Evolutionary conservation across 176 grass and related monocot genomes (phyloP), one percentile per base, ranked within the genome.

Genomic region (Aegilops tauschii): DNA sequence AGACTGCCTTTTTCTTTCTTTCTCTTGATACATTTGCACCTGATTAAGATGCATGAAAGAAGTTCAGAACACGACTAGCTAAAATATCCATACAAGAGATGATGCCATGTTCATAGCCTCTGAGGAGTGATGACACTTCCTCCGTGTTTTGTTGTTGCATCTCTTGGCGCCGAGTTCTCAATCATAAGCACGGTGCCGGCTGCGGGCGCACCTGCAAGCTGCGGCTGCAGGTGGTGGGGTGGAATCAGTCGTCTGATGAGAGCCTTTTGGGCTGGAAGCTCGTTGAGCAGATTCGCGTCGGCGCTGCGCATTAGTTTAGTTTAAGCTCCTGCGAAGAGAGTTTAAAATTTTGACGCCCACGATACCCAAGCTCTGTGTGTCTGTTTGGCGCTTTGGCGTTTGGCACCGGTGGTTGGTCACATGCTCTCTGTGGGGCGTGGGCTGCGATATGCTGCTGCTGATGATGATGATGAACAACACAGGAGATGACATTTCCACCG

Each of bases 161-260:
- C 61, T 62, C 81, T 50, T 81, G 69, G 39, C 81, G 61, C 82
- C 17, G 35, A 81, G 76, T 63, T 49, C 31, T 16, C 85, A 32
- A 84, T 84, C 68, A 91, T 80, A 59, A 68, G 52, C 21, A 75
- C 59, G 29, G 45, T 81, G 81, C 69, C 69, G 81, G 69, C 84
- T 54, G 77, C 31, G 50, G 30, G n/a, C 17, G 47, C 84, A 78
- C 17, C 54, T 21, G 54, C 27, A 52, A 17, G 49, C 49, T 2
- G 49, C 49, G 1, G 50, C 37, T 37, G 69, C 78, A 78, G 83
- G 62, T 89, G 39, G 78, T 85, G 82, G 50, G 81, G 62, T 42
- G 90, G 62, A 85, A 88, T 91, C 86, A 81, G 82, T 91, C 86
- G 40, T 78, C 31, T 39, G 30, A 63, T 32, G 27, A 17, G 20